Conservation (phyloP, 805 yeast species). For the Wickerhamiella nectarea region DNA sequence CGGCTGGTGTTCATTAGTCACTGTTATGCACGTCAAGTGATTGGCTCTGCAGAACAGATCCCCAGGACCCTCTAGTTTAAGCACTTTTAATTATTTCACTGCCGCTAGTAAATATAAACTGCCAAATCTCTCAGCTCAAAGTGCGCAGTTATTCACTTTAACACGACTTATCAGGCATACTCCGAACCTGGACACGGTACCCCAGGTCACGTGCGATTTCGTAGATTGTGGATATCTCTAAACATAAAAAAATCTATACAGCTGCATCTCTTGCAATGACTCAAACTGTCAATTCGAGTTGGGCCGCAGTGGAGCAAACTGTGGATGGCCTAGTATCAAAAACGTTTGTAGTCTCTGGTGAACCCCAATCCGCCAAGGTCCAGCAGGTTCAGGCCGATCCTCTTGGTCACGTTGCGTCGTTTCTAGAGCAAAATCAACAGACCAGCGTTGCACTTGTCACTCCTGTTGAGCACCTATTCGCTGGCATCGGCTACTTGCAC, state of each 20-base stretch:
- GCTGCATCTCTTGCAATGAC: background rate
- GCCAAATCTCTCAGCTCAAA: no score
- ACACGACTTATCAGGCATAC: no score
- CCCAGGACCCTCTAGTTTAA: no score
- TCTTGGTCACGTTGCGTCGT: slow-evolving; percentile 7
- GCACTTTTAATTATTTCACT: no score
- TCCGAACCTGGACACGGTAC: background rate
- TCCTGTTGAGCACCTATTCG: slow-evolving; percentile 14
- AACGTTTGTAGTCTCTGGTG: background rate
- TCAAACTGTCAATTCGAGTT: background rate
- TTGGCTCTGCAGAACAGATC: background rate
- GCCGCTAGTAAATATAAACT: no score
- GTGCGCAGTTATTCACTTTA: no score
- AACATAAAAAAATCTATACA: background rate
- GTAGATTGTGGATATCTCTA: background rate
- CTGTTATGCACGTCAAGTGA: background rate
- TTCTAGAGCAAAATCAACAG: slow-evolving; percentile 2
- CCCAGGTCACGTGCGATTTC: background rate
- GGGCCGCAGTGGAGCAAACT: slow-evolving; percentile 2
- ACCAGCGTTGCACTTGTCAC: slow-evolving; percentile 14
- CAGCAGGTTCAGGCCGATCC: slow-evolving; percentile 4
- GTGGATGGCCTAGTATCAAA: slow-evolving; percentile 5
- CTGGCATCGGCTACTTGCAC: slow-evolving; percentile 16
- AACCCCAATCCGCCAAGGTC: background rate
- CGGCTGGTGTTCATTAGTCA: background rate